Conservation (phyloP, 1,284 basidiomycete genomes). For the Fomitiporia mediterranea region DNA sequence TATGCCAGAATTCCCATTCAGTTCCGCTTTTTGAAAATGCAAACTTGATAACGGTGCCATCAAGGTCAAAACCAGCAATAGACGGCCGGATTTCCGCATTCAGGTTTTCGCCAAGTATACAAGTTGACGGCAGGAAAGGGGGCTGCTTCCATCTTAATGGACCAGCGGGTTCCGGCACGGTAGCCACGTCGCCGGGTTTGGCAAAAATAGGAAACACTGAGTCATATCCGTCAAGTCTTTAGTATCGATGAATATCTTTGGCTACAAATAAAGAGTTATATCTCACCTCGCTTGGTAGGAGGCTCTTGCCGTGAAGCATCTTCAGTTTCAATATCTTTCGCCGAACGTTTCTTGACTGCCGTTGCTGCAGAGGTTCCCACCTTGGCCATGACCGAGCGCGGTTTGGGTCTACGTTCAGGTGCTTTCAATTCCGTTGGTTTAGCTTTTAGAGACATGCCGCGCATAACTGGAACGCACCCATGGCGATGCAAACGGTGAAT, state of each 20-base stretch:
- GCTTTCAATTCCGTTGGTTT: background rate
- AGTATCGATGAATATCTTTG: no score
- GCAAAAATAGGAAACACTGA: conserved; percentile 15
- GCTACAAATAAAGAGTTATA: background rate
- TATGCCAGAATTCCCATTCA: conserved; percentile 78
- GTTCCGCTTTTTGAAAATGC: conserved; percentile 44
- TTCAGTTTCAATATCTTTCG: background rate
- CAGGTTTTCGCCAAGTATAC: conserved; percentile 59
- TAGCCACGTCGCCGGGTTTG: background rate
- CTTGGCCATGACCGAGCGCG: no score
- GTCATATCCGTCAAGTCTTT: no score
- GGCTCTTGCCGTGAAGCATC: background rate
- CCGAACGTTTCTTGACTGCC: background rate
- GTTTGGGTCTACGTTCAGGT: background rate
- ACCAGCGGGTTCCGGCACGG: background rate
- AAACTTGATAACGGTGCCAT: conserved; percentile 80
- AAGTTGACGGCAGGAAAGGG: conserved; percentile 38
- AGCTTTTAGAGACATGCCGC: no score
- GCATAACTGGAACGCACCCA: no score
- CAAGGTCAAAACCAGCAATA: conserved; percentile 82
- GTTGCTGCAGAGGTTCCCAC: no score
- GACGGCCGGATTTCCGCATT: conserved; percentile 44
- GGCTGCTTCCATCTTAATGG: conserved; percentile 53
- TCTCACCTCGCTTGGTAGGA: background rate
- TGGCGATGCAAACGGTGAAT: no score